Evolutionary conservation across 108 stramenopile genomes (phyloP).

Genomic region (Epithemia pelagica): DNA sequence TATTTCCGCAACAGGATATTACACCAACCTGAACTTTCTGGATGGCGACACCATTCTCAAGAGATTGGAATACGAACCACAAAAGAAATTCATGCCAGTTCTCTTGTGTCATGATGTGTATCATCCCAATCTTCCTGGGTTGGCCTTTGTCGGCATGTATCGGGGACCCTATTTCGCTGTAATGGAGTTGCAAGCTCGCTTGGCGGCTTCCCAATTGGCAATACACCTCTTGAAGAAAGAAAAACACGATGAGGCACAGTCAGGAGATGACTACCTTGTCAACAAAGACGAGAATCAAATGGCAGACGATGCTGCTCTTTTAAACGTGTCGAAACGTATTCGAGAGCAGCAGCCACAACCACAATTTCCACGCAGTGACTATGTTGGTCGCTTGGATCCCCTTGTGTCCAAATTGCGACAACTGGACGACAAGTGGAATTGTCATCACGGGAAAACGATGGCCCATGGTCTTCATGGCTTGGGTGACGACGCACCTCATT

Average conservation of each 20-base stretch:
- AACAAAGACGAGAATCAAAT: conserved; percentile 8
- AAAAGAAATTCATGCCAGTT: conserved; percentile 39
- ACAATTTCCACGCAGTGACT: conserved; percentile 66
- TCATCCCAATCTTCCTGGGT: conserved; percentile 47
- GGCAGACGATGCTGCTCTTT: conserved; percentile 28
- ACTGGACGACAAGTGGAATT: neutral
- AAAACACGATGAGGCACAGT: neutral
- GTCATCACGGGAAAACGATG: no score
- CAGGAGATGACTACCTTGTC: neutral
- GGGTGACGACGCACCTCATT: neutral
- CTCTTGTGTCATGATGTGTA: conserved; percentile 41
- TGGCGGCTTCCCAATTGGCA: conserved; percentile 24
- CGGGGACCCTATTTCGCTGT: conserved; percentile 63
- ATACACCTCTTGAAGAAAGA: neutral
- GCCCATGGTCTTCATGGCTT: neutral
- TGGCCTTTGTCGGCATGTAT: conserved; percentile 65
- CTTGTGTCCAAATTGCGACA: conserved; percentile 17
- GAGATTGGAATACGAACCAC: conserved; percentile 43
- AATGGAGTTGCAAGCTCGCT: conserved; percentile 55
- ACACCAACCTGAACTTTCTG: conserved; percentile 31
- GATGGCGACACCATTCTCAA: conserved; percentile 29
- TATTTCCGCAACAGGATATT: conserved; percentile 53
- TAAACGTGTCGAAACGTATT: conserved; percentile 33
- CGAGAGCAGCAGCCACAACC: conserved; percentile 33
- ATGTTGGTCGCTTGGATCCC: conserved; percentile 51